Evolutionary conservation across 2,329 filamentous ascomycete species (phyloP).

Genomic region (Davidsoniella virescens): DNA sequence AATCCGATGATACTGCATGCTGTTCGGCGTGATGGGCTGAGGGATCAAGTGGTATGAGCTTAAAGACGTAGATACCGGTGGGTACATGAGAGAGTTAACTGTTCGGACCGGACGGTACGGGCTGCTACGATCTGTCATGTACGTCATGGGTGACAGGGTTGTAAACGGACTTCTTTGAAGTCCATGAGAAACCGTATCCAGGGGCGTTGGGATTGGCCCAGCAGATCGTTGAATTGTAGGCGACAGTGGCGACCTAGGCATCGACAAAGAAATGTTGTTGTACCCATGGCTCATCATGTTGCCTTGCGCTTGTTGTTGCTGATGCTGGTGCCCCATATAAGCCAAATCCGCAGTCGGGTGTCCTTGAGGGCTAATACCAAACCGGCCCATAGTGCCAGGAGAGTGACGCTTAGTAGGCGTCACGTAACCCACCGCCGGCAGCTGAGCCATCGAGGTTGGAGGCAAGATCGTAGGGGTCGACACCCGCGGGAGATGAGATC

Average conservation of each 20-base stretch:
- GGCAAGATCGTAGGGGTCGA: conserved; percentile 5
- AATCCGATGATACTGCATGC: conserved; percentile 73
- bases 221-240: conserved; percentile 7
- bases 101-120: conserved; percentile 84
- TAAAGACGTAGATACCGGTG: conserved; percentile 64
- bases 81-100: conserved; percentile 81
- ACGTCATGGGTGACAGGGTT: conserved; percentile 64
- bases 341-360: neutral
- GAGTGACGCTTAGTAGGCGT: conserved; percentile 39
- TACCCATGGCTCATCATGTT: neutral
- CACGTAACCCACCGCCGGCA: conserved; percentile 21
- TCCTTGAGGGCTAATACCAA: conserved; percentile 16
- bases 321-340: neutral
- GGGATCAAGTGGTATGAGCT: conserved; percentile 49
- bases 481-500: conserved; percentile 1
- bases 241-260: conserved; percentile 37
- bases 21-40: conserved; percentile 41
- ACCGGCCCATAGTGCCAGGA: conserved; percentile 30
- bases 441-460: conserved; percentile 8
- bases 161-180: conserved; percentile 7
- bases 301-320: neutral
- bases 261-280: conserved; percentile 20
- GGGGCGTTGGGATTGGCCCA: conserved; percentile 2
- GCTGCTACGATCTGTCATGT: conserved; percentile 74
- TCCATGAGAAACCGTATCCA: neutral